Percentiles rank a stretch among this genome's conserved stretches.
Evolutionary conservation across 768 basidiomycete genomes (phyloP).

Genomic region (Multifurca ochricompacta): DNA sequence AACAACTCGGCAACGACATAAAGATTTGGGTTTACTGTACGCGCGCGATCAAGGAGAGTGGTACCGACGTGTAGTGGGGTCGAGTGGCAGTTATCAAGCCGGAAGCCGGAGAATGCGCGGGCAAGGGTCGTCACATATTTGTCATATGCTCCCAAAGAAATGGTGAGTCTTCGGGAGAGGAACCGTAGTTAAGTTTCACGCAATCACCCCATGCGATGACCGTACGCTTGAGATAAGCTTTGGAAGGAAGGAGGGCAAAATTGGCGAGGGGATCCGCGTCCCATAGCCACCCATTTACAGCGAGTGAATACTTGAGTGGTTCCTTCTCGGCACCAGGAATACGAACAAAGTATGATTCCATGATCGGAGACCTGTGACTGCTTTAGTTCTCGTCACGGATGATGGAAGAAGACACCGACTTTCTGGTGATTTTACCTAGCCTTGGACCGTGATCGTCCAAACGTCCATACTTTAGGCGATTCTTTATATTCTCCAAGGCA

Average conservation of each 20-base stretch:
- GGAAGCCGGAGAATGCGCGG: slow-evolving; percentile 84
- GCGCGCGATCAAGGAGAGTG: slow-evolving; percentile 85
- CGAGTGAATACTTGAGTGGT: slow-evolving; percentile 60
- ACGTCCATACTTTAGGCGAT: slow-evolving; percentile 71
- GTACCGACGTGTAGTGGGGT: slow-evolving; percentile 96
- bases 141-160: slow-evolving; percentile 89
- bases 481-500: slow-evolving; percentile 67
- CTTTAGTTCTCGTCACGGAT: slow-evolving; percentile 1
- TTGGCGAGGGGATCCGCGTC: slow-evolving; percentile 88
- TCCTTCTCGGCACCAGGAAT: slow-evolving; percentile 45
- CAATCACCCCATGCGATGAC: slow-evolving; percentile 98
- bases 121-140: slow-evolving; percentile 79
- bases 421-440: slow-evolving; percentile 65
- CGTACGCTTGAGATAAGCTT: slow-evolving; percentile 90
- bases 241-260: slow-evolving; percentile 88
- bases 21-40: slow-evolving; percentile 83
- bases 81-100: slow-evolving; percentile 98
- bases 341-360: slow-evolving; percentile 91
- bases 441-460: slow-evolving; percentile 79
- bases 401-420: slow-evolving; percentile 40
- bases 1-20: slow-evolving; percentile 97
- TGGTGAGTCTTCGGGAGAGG: slow-evolving; percentile 39
- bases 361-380: slow-evolving; percentile 60
- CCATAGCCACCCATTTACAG: slow-evolving; percentile 99
- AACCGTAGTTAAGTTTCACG: slow-evolving; percentile 93